Percentiles rank a stretch among this genome's conserved stretches.
Evolutionary conservation across 2,329 filamentous ascomycete species (phyloP).

Genomic region (Penicillium digitatum): DNA sequence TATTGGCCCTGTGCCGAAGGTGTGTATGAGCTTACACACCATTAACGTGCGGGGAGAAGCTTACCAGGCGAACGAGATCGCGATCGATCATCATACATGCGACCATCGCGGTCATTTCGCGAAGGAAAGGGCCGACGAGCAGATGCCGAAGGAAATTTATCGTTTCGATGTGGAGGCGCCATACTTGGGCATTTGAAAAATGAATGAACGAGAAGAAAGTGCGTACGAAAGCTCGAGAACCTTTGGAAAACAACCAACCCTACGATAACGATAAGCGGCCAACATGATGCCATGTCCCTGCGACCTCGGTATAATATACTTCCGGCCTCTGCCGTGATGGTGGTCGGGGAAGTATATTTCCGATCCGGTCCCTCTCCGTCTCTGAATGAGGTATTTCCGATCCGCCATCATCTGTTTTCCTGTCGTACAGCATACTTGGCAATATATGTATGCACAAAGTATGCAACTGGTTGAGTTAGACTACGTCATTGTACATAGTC

Average conservation of each 20-base stretch:
- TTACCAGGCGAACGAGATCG: conserved; percentile 43
- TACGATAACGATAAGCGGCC: neutral
- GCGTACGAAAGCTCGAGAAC: neutral
- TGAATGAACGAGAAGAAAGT: neutral
- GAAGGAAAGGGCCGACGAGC: conserved; percentile 26
- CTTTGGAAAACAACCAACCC: neutral
- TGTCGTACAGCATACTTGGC: no score
- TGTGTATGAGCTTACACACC: conserved; percentile 20
- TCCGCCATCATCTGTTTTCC: no score
- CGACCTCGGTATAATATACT: neutral
- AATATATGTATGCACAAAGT: no score
- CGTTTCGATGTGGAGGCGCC: conserved; percentile 25
- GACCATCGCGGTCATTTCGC: conserved; percentile 39
- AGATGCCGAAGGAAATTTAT: conserved; percentile 25
- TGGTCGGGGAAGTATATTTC: no score
- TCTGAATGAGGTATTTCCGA: no score
- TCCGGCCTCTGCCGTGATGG: no score
- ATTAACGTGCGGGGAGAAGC: conserved; percentile 45
- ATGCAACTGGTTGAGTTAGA: no score
- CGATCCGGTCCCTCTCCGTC: no score
- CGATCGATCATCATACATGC: conserved; percentile 47
- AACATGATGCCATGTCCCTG: no score
- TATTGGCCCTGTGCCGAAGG: conserved; percentile 18
- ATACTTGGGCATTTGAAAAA: neutral
- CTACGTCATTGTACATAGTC: no score